Conservation (phyloP, 257 asterid species). For the Coffea canephora region DNA sequence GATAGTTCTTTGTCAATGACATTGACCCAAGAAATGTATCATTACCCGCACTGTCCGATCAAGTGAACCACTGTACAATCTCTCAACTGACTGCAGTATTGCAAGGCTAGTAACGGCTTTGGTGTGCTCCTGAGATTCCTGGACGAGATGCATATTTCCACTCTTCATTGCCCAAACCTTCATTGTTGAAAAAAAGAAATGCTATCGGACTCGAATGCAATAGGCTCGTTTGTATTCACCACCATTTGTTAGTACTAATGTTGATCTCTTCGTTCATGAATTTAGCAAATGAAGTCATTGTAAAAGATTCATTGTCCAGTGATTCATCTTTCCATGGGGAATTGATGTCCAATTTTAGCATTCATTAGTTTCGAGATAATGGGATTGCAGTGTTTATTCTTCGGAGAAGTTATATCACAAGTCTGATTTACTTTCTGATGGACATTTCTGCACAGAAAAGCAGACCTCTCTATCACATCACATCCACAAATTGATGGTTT, state of each 20-base stretch:
- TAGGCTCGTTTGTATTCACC: not conserved
- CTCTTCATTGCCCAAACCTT: constrained; percentile 65
- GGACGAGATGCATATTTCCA: constrained; percentile 43
- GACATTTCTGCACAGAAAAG: not conserved
- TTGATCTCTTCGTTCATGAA: not conserved
- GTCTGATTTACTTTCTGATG: not conserved
- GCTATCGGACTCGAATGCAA: not conserved
- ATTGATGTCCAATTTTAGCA: not conserved
- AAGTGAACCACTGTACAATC: constrained; percentile 78
- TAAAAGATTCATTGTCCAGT: not conserved
- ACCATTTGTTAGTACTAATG: not conserved
- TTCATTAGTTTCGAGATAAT: no score
- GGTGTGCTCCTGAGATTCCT: constrained; percentile 65
- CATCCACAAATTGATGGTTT: not conserved
- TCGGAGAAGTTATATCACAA: not conserved
- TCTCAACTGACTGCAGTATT: constrained; percentile 49
- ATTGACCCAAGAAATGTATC: constrained; percentile 3
- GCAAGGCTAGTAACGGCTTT: constrained; percentile 70
- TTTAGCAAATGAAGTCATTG: not conserved
- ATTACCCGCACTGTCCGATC: constrained; percentile 76
- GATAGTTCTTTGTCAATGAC: not conserved
- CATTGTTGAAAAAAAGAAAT: constrained; percentile 4
- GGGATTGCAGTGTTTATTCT: not conserved
- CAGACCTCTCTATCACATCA: not conserved
- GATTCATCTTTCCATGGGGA: not conserved